Evolutionary conservation across 306 rosid species (phyloP), one percentile per base, ranked within the genome.

Genomic region (Senna tora): DNA sequence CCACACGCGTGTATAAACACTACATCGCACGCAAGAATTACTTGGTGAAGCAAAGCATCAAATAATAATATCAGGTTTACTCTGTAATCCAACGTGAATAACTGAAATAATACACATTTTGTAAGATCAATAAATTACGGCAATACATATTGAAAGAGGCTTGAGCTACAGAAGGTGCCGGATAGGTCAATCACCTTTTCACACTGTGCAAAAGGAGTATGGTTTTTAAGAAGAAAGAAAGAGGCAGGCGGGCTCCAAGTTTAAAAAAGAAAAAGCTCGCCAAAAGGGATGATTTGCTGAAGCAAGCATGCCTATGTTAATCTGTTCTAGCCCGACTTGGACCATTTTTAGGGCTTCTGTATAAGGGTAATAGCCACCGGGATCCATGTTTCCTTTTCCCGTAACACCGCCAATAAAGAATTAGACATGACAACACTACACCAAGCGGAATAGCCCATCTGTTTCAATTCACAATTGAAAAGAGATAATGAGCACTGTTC

Each of bases 401-500:
- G 34, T 59, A 84, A 95, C 97, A 95, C 81, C 96, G 89, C 96
- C 96, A 91, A 62, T 91, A 95, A 28, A 95, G 80, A 41, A 91
- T 58, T 22, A 92, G 81, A 9, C 85, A 62, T 2, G 83, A 72
- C 57, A 81, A 62, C 16, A 88, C 15, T 25, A 84, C 79, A 63
- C 82, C 86, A 14, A 90, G 74, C 13, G 99, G 99, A 54, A 95
- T 89, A 19, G 99, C 99, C 99, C 97, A 95, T 91, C 97, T 95
- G 97, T 78, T 54, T 59, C 72, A 51, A 50, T 66, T 30, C 69
- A n/a, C 21, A 58, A 69, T 45, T 39, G 51, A 58, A 43, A 70
- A 58, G 67, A 30, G 30, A 25, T 25, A 25, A 25, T 25, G 30
- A 25, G 30, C 30, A 25, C 30, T 1, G 30, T 25, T 25, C 30